Evolutionary conservation across 2,329 filamentous ascomycete genomes (phyloP), one percentile per base, ranked within the genome.

Genomic region (Chaetothyriales sp.): DNA sequence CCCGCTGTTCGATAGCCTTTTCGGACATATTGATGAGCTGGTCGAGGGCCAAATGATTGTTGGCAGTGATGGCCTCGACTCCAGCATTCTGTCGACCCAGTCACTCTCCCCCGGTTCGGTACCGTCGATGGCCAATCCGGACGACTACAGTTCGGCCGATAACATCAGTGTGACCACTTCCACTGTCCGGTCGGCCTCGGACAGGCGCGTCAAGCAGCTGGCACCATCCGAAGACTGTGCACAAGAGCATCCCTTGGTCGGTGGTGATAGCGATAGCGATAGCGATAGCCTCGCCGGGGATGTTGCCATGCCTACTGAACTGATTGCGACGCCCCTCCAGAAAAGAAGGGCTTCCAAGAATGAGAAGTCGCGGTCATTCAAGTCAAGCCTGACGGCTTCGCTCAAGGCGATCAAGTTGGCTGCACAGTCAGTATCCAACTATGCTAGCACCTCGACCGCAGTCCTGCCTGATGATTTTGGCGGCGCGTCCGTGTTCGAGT

Each of bases 301-400:
- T 32, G 52, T 44, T 22, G 43, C 44, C 18, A 55, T 47, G 18
- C 51, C 55, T 15, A 51, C 51, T 1, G 54, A 54, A 10, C 46
- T 54, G 7, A 28, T 39, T 10, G 48, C 50, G 45, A 57, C 26
- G 51, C 59, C 22, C 60, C 66, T 20, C 47, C 64, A 12, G 58
- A 61, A 22, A 62, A 52, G 39, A 19, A 52, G 25, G 19, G 53
- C 46, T 22, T 49, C 19, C 20, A 50, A 22, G 66, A 32, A 65
- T 32, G 62, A 65, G 42, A 63, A 63, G 51, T 59, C 61, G 39
- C 60, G 55, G 18, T 73, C 71, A 1, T 77, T 81, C 66, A 80
- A 77, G 54, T 82, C 79, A 0, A 81, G 81, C 53, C 66, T 82
- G 44, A 81, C 78, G 0, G 75, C 77, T 1, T 81, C 79, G 0